Percentiles rank a stretch among this genome's conserved stretches.
Evolutionary conservation across 257 asterid species (phyloP).

Genomic region (Forsythia suspensa): DNA sequence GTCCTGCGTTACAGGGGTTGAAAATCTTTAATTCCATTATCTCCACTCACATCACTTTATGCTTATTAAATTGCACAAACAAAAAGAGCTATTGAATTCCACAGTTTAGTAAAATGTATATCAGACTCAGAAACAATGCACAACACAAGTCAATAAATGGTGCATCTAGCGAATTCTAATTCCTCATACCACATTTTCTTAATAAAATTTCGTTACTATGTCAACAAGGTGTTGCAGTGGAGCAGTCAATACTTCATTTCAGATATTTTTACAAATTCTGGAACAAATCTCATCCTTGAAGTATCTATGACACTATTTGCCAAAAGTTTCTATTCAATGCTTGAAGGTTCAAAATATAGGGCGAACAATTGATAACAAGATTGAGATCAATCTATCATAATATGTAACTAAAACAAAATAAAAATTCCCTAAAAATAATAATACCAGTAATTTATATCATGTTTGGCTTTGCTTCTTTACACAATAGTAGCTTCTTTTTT

Average conservation of each 20-base stretch:
- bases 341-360: not conserved
- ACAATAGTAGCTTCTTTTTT: not conserved
- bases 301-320: no score
- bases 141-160: not conserved
- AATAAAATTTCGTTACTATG: no score
- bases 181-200: no score
- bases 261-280: no score
- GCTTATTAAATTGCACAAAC: not conserved
- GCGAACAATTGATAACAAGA: not conserved
- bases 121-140: not conserved
- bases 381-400: not conserved
- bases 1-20: conserved; percentile 20
- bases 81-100: no score
- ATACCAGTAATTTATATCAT: not conserved
- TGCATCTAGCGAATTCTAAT: not conserved
- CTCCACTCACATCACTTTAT: not conserved
- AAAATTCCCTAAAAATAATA: no score
- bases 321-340: not conserved
- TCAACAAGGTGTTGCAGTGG: no score
- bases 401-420: no score
- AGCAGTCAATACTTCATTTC: no score
- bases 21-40: not conserved
- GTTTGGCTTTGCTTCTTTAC: not conserved
- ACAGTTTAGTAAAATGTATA: no score
- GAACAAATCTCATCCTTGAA: no score